Evolutionary conservation across 805 yeast species (phyloP).

Genomic region (Zygotorulaspora danielsina): DNA sequence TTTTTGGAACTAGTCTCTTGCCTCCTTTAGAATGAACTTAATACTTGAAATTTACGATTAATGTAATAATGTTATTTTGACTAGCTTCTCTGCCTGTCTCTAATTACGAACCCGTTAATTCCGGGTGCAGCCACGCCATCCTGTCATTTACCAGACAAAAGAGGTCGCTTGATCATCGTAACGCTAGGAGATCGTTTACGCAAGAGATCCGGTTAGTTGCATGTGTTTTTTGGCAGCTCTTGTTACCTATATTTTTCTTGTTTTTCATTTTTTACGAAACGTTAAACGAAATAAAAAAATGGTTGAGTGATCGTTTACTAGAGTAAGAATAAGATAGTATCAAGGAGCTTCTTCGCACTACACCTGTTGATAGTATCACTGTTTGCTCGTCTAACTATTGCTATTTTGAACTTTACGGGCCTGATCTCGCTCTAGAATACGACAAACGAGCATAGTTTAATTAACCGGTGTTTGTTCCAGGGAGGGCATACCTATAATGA

Average conservation of each 20-base stretch:
- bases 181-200: not conserved
- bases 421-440: not conserved
- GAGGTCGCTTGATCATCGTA: not conserved
- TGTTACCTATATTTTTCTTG: not conserved
- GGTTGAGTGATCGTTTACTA: slow-evolving; percentile 1
- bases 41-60: too few species aligned
- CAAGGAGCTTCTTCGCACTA: slow-evolving; percentile 1
- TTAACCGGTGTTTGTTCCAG: not conserved
- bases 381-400: not conserved
- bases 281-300: not conserved
- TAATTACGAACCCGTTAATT: not conserved
- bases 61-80: too few species aligned
- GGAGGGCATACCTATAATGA: not conserved
- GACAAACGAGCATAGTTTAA: not conserved
- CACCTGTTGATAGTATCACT: not conserved
- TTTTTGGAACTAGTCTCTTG: not conserved
- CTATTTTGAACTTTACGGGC: slow-evolving; percentile 1
- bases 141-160: not conserved
- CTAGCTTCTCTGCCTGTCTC: not conserved
- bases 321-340: not conserved
- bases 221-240: too few species aligned
- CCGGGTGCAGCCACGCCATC: slow-evolving; percentile 1
- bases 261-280: slow-evolving; percentile 2
- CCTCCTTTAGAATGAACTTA: too few species aligned
- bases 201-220: too few species aligned